Conservation (phyloP, 139 green algal species). For the Astrephomene gubernaculifera region DNA sequence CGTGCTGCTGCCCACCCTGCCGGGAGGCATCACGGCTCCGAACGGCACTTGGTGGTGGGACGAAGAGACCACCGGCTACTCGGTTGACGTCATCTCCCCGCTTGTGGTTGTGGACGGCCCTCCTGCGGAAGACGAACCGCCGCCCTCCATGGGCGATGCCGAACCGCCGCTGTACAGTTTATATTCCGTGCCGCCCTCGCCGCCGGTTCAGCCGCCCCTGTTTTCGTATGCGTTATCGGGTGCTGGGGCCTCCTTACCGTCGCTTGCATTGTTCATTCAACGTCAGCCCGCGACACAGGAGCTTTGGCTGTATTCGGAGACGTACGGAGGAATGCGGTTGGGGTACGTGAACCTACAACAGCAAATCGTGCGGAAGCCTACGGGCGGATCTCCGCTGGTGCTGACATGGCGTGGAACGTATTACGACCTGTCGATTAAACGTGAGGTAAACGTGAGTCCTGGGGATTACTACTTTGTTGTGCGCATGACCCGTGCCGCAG, state of each 20-base stretch:
- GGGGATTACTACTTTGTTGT: conserved; percentile 35
- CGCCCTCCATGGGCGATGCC: background rate
- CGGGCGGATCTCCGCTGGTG: background rate
- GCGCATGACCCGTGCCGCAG: background rate
- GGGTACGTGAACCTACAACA: background rate
- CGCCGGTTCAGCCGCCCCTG: background rate
- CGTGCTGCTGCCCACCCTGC: background rate
- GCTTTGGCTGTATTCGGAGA: background rate
- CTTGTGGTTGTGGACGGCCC: background rate
- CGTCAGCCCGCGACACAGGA: conserved; percentile 23
- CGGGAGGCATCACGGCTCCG: background rate
- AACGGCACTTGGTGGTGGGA: conserved; percentile 32
- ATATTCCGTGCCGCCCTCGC: background rate
- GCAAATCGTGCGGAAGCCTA: background rate
- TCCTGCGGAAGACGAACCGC: background rate
- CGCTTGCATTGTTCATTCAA: conserved; percentile 12
- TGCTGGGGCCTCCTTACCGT: background rate
- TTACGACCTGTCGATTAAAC: background rate
- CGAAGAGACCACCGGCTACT: background rate
- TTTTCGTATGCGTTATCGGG: background rate
- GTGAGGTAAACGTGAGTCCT: background rate
- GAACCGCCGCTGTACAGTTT: too few relatives aligned
- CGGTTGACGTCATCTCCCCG: background rate
- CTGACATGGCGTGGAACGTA: conserved; percentile 26
- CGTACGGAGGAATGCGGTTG: background rate